Evolutionary conservation across 768 basidiomycete genomes (phyloP), one percentile per base, ranked within the genome.

Genomic region (Lentinula sp.): DNA sequence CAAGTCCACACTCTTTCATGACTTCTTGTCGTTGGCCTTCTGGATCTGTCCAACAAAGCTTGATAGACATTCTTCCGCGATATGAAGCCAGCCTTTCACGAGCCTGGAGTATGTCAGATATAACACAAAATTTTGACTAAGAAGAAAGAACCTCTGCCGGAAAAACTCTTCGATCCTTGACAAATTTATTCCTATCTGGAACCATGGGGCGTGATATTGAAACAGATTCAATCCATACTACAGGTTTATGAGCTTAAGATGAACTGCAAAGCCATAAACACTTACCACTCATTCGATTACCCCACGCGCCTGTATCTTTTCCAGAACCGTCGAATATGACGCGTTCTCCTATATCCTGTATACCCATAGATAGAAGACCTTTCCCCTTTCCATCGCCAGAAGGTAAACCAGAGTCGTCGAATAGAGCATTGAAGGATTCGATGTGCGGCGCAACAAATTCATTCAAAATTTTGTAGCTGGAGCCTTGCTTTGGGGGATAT

Each of bases 371-470:
- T 7, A 99, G 70, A 9, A 98, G 72, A 0, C 97, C 97, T 37
- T 80, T 80, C 1, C 91, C 91, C 60, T 92, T 85, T 13, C 87
- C 87, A 66, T 88, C 87, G 9, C 88, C 87, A 49, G 79, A 69
- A 61, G 87, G 84, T 59, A 91, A 71, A n/a, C 89, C 89, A 57
- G 89, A 87, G 71, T 96, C 94, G 68, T 98, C 95, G 71, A 98
- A 95, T 31, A 99, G 82, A 15, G 93, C 88, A 73, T 98, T 96
- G 81, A 99, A 98, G 42, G 92, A 94, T 72, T 98, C 91, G 63
- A 98, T 84, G 71, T 98, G 95, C 5, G 97, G 96, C 23, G 84
- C 77, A 58, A 98, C 93, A 67, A 98, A 92, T 74, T 96, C 92
- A 66, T 97, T 93, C 62, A 98, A 80, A 57, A 91, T 90, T 18